Evolutionary conservation across 441 rosid genomes (phyloP).

Genomic region (Oxalis stricta): DNA sequence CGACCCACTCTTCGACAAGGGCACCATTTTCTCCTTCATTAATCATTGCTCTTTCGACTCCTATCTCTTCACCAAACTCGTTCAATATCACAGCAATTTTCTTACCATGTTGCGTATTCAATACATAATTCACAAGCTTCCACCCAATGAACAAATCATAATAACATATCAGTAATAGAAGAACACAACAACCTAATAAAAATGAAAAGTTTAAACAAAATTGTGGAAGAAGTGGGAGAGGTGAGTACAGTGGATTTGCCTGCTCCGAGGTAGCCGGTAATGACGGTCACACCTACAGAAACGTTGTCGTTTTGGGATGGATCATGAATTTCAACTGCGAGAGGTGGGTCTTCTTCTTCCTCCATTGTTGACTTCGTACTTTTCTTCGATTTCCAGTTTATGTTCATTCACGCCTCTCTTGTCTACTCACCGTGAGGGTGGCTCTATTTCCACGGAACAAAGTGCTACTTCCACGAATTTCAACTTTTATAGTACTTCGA

Average conservation of each 20-base stretch:
- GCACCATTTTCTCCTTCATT: slow-evolving; percentile 84
- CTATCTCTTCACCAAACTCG: slow-evolving; percentile 95
- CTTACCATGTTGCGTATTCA: slow-evolving; percentile 82
- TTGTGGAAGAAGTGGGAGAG: background rate
- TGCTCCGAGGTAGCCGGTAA: slow-evolving; percentile 93
- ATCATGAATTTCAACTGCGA: slow-evolving; percentile 36
- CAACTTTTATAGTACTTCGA: no score
- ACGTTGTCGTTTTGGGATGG: slow-evolving; percentile 14
- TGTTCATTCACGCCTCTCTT: no score
- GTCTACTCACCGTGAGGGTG: no score
- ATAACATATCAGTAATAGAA: background rate
- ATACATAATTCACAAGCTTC: slow-evolving; percentile 70
- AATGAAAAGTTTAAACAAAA: background rate
- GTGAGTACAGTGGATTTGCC: slow-evolving; percentile 80
- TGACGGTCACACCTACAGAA: slow-evolving; percentile 67
- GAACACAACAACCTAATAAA: background rate
- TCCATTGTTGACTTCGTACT: slow-evolving; percentile 28
- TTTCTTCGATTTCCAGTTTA: no score
- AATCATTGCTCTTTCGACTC: slow-evolving; percentile 94
- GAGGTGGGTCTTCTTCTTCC: slow-evolving; percentile 63
- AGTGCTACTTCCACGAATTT: no score
- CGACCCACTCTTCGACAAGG: slow-evolving; percentile 93
- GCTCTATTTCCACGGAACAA: no score
- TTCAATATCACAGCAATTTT: slow-evolving; percentile 84
- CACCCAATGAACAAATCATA: background rate